phyloP scores from a whole-genome alignment of 495 filamentous ascomycete species.

The Astrothelium subdiscretum region DNA sequence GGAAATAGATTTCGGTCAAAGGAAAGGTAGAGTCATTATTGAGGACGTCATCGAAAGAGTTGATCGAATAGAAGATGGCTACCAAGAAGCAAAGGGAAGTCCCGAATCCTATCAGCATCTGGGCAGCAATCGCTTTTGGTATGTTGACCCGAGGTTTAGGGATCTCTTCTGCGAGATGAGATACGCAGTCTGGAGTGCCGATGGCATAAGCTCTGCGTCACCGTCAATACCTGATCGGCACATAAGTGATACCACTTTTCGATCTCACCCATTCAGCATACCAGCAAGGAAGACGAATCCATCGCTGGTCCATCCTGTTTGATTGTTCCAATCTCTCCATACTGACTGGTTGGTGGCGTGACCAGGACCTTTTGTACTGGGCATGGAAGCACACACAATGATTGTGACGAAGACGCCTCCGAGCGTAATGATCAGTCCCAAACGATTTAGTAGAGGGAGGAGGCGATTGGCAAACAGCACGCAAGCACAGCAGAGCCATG shows the following conservation, averaged over 20 bases:
- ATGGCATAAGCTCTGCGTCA: constrained; percentile 57
- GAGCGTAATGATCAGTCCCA: constrained; percentile 57
- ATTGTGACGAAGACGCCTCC: constrained; percentile 59
- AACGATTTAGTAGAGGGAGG: constrained; percentile 51
- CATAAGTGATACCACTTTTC: not conserved
- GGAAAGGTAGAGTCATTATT: constrained; percentile 42
- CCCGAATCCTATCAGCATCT: constrained; percentile 40
- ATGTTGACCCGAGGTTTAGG: constrained; percentile 31
- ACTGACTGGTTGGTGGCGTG: constrained; percentile 24
- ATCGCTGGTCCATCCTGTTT: constrained; percentile 55
- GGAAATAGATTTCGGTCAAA: constrained; percentile 63
- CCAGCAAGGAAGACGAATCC: constrained; percentile 71
- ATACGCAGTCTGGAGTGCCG: constrained; percentile 51
- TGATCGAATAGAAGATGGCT: constrained; percentile 59
- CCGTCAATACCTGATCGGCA: not conserved
- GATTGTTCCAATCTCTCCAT: constrained; percentile 34
- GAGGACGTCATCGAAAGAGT: constrained; percentile 48
- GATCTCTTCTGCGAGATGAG: constrained; percentile 75
- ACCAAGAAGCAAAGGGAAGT: constrained; percentile 66
- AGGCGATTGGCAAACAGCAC: constrained; percentile 59
- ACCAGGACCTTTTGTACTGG: constrained; percentile 29
- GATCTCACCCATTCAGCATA: constrained; percentile 51
- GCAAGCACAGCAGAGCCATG: constrained; percentile 51
- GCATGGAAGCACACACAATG: constrained; percentile 65
- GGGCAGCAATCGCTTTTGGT: constrained; percentile 17